These are phyloP conservation scores for Pyricularia sp. DNA, from an alignment of 2,329 filamentous ascomycete species.

Conservation along the genomic window DNA sequence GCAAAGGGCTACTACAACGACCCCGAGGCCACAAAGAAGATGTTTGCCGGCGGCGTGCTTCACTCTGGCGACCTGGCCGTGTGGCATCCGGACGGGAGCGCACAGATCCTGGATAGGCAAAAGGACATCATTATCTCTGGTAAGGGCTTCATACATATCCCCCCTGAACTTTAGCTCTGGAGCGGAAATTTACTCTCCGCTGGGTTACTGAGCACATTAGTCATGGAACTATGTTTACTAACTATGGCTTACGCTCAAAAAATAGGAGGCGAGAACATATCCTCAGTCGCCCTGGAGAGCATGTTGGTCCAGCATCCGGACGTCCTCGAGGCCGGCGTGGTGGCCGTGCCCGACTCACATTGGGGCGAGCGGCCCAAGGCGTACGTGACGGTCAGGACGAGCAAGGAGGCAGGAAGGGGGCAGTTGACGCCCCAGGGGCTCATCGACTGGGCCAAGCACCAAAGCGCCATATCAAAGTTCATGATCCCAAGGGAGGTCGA, in stretches of 20 bases:
- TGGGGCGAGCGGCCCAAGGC: conserved; percentile 98
- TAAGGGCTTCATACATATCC: conserved; percentile 26
- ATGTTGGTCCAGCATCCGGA: conserved; percentile 84
- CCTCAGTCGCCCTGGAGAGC: conserved; percentile 81
- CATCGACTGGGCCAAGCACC: conserved; percentile 76
- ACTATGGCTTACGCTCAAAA: neutral
- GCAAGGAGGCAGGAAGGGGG: conserved; percentile 26
- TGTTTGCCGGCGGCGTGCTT: conserved; percentile 78
- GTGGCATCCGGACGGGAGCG: conserved; percentile 81
- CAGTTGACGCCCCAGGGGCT: conserved; percentile 54
- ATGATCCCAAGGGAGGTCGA: conserved; percentile 73
- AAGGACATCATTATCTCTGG: conserved; percentile 98
- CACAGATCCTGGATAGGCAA: conserved; percentile 85
- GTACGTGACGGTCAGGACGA: conserved; percentile 71
- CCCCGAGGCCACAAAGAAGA: conserved; percentile 69
- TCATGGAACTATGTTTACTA: neutral
- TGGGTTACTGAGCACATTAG: neutral
- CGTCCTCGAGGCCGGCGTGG: conserved; percentile 84
- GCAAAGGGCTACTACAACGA: conserved; percentile 90
- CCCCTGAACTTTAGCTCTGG: neutral
- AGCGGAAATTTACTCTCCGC: neutral
- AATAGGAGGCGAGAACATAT: conserved; percentile 90
- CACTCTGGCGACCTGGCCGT: conserved; percentile 92
- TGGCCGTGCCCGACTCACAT: conserved; percentile 76
- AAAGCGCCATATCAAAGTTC: conserved; percentile 76